Evolutionary conservation across 306 rosid genomes (phyloP).

Genomic region (Vigna unguiculata): DNA sequence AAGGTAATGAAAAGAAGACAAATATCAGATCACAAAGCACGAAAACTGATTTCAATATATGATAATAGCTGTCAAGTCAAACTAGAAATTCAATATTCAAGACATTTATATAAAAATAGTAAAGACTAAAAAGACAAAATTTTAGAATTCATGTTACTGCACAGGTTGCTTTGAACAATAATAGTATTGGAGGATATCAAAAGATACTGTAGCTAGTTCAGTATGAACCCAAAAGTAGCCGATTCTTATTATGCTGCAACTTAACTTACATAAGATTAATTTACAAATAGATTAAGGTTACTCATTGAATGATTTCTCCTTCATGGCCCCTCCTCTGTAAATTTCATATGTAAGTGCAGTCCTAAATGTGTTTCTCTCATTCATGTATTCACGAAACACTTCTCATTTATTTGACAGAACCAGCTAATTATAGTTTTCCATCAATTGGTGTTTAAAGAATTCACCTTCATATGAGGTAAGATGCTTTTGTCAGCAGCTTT

Average conservation of each 20-base stretch:
- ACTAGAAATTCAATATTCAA: conserved; percentile 6
- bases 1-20: background rate
- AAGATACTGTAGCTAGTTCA: background rate
- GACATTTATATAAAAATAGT: background rate
- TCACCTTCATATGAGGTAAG: conserved; percentile 99
- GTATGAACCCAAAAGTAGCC: background rate
- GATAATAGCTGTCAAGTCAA: background rate
- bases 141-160: conserved; percentile 1
- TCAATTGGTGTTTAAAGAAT: conserved; percentile 30
- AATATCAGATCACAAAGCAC: background rate
- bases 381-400: conserved; percentile 1
- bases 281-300: conserved; percentile 31
- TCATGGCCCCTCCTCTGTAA: conserved; percentile 8
- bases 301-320: conserved; percentile 7
- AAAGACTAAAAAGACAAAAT: background rate
- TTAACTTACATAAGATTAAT: conserved; percentile 9
- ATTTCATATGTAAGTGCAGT: conserved; percentile 6
- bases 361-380: background rate
- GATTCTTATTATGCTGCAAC: conserved; percentile 15
- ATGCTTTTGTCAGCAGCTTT: conserved; percentile 91
- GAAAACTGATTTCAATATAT: conserved; percentile 4
- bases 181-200: conserved; percentile 16
- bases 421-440: conserved; percentile 9
- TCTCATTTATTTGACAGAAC: conserved; percentile 32
- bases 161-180: background rate